Conservation (phyloP, 345 rosid species). For the Gossypium longicalyx region DNA sequence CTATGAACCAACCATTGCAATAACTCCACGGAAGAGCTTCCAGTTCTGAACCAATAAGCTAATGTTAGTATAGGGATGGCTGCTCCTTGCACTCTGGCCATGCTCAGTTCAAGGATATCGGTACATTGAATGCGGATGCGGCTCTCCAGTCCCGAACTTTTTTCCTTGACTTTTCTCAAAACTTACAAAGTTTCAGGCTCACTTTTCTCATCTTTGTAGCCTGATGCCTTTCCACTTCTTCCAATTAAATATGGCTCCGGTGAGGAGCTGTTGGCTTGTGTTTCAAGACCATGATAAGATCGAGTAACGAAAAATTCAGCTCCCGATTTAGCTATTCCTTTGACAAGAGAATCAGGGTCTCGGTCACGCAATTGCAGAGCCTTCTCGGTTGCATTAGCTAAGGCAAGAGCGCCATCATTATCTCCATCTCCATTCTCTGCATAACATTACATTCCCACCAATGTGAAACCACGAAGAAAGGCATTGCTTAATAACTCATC, state of each 20-base stretch:
- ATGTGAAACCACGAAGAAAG: neutral
- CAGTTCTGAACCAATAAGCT: neutral
- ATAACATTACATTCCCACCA: conserved; percentile 15
- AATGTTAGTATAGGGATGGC: neutral
- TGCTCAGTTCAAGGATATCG: neutral
- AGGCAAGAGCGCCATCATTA: conserved; percentile 47
- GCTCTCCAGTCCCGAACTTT: neutral
- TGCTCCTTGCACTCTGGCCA: too few species aligned
- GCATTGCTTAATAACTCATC: neutral
- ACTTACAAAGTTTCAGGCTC: conserved; percentile 13
- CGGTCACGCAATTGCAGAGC: conserved; percentile 57
- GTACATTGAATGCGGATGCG: neutral
- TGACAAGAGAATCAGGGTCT: conserved; percentile 34
- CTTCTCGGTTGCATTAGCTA: conserved; percentile 58
- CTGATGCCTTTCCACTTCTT: conserved; percentile 73
- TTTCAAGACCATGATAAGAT: conserved; percentile 75
- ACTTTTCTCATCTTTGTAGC: conserved; percentile 48
- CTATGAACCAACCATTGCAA: neutral
- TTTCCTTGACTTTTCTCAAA: neutral
- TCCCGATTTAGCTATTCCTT: conserved; percentile 68
- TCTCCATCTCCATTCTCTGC: conserved; percentile 32
- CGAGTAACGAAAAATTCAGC: conserved; percentile 61
- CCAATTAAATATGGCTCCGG: conserved; percentile 62
- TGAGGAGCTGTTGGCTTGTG: conserved; percentile 33
- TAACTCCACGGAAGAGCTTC: neutral